A percentile compares a stretch with the other conserved stretches of the same genome.
phyloP scores from a whole-genome alignment of 2,329 filamentous ascomycete genomes.

The Aureobasidium sp. region DNA sequence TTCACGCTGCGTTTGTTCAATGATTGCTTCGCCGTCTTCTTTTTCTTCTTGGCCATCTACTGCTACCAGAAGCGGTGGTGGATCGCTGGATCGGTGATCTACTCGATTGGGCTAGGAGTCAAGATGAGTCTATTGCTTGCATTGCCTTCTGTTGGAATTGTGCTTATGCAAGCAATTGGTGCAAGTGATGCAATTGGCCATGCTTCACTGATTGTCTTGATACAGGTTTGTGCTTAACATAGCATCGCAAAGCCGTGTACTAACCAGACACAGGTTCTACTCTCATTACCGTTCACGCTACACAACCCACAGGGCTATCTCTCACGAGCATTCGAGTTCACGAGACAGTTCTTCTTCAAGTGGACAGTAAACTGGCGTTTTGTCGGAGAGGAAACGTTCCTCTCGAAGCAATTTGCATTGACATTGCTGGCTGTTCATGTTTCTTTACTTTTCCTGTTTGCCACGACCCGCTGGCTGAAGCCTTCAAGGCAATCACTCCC shows the following conservation, averaged over 20 bases:
- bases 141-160: conserved; percentile 68
- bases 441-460: conserved; percentile 57
- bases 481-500: conserved; percentile 52
- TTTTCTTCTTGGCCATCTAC: conserved; percentile 74
- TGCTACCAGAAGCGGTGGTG: conserved; percentile 66
- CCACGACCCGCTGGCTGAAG: conserved; percentile 60
- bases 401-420: conserved; percentile 61
- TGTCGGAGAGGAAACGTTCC: conserved; percentile 72
- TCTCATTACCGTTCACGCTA: conserved; percentile 59
- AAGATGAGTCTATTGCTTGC: conserved; percentile 90
- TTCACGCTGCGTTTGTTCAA: conserved; percentile 93
- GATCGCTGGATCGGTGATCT: conserved; percentile 63
- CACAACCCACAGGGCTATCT: conserved; percentile 63
- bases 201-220: conserved; percentile 61
- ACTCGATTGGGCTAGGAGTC: conserved; percentile 72
- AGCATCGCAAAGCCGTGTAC: background rate
- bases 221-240: conserved; percentile 53
- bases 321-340: conserved; percentile 79
- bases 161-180: conserved; percentile 67
- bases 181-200: conserved; percentile 56
- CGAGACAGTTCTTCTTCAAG: conserved; percentile 84
- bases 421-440: conserved; percentile 58
- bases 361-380: conserved; percentile 99
- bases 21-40: conserved; percentile 79
- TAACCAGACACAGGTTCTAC: conserved; percentile 34